Evolutionary conservation across 208 protist species (phyloP), one percentile per base, ranked within the genome.

Genomic region (Trypanosoma congolense): DNA sequence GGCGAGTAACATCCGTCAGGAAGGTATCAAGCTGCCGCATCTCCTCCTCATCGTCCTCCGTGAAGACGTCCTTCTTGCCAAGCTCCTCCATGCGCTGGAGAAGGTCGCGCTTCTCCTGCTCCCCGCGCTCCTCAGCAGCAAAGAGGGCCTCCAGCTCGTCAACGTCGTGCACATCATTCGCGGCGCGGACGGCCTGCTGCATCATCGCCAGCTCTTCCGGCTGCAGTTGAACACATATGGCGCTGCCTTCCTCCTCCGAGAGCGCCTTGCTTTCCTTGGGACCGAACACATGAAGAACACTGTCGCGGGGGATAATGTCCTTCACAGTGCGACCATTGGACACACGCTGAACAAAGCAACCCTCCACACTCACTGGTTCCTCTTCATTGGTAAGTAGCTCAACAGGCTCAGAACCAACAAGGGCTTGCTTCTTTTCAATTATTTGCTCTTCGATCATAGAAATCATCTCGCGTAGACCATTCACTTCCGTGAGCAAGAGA

Each of bases 1-100:
- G 75, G 30, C 70, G 77, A 52, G 77, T 70, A 24, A 66, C 61
- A 48, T 77, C 77, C 16, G 57, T 71, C 14, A 68, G 61, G 25
- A 81, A 56, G 16, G 58, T 58, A 73, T 78, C 67, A 40, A 91
- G 70, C 72, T 91, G 80, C 28, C 62, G 59, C 38, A 87, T 62
- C 68, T 91, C 80, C 68, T 85, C 80, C 51, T 76, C 77, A 56
- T 91, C 83, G 31, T 91, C 76, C 19, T 75, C 70, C 1, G 74
- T 77, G 29, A 77, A 79, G 38, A 56, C 29, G 0, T 54, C 38
- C 59, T 75, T 75, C 41, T 12, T 50, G 46, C 75, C 71, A 36
- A 91, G 65, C 43, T 83, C 70, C 19, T 71, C 55, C 51, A 86
- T 75, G 56, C 69, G 79, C 40, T 43, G 55, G 22, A 60, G 47